A percentile compares a stretch with the other conserved stretches of the same genome.
phyloP scores from a whole-genome alignment of 176 grass and related monocot genomes.

The Aegilops longissima region DNA sequence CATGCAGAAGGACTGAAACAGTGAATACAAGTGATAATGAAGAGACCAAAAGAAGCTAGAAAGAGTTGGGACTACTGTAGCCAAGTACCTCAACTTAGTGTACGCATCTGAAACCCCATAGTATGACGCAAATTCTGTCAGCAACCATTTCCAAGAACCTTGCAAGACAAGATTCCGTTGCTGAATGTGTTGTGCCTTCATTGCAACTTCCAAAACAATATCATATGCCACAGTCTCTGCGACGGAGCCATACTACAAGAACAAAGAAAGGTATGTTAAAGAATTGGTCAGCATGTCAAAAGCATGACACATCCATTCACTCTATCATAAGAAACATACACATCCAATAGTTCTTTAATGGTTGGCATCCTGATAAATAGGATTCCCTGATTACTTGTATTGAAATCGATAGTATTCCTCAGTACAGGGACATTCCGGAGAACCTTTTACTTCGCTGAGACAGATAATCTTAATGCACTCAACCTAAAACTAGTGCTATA shows the following conservation, averaged over 20 bases:
- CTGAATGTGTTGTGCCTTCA: slow-evolving; percentile 85
- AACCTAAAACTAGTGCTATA: neutral
- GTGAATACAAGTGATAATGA: neutral
- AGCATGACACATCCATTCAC: neutral
- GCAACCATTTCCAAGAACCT: slow-evolving; percentile 94
- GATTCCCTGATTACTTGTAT: neutral
- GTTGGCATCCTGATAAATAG: slow-evolving; percentile 5
- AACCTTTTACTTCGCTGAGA: slow-evolving; percentile 14
- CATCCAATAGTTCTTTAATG: neutral
- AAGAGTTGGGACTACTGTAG: neutral
- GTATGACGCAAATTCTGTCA: slow-evolving; percentile 91
- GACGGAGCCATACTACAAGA: slow-evolving; percentile 83
- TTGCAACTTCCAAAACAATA: slow-evolving; percentile 93
- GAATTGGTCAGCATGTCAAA: slow-evolving; percentile 8
- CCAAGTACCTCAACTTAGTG: slow-evolving; percentile 79
- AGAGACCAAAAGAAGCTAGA: slow-evolving; percentile 11
- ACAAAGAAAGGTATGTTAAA: slow-evolving; percentile 35
- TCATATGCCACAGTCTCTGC: slow-evolving; percentile 99
- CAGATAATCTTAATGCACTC: neutral
- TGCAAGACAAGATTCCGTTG: slow-evolving; percentile 80
- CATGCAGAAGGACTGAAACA: slow-evolving; percentile 4
- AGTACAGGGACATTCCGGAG: slow-evolving; percentile 2
- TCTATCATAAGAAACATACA: neutral
- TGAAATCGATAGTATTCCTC: slow-evolving; percentile 16
- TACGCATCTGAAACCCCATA: slow-evolving; percentile 98